Evolutionary conservation across 2,329 filamentous ascomycete genomes (phyloP).

Genomic region (Aspergillus caelatus): DNA sequence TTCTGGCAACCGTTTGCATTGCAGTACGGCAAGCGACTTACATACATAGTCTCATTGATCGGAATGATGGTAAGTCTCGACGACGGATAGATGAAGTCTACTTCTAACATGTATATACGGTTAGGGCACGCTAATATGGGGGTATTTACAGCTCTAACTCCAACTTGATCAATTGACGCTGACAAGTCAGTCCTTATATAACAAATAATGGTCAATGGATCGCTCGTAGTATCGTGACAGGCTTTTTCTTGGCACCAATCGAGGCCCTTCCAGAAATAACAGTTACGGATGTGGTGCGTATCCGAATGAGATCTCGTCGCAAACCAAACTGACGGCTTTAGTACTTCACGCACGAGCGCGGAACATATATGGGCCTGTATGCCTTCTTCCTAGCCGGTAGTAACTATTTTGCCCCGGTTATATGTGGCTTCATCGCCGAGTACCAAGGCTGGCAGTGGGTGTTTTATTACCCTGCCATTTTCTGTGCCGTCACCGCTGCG

Average conservation of each 20-base stretch:
- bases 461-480: conserved; percentile 56
- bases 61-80: conserved; percentile 33
- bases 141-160: conserved; percentile 23
- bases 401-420: conserved; percentile 49
- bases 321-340: conserved; percentile 15
- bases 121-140: conserved; percentile 35
- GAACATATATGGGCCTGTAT: conserved; percentile 45
- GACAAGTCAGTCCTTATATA: conserved; percentile 31
- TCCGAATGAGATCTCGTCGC: background rate
- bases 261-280: conserved; percentile 46
- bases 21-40: conserved; percentile 46
- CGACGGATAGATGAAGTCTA: too few relatives aligned
- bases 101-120: conserved; percentile 4
- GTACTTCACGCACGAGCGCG: conserved; percentile 48
- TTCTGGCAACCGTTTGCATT: conserved; percentile 53
- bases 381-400: conserved; percentile 45
- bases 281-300: conserved; percentile 45
- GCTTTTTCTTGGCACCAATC: conserved; percentile 46
- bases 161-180: conserved; percentile 1
- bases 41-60: conserved; percentile 36
- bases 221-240: conserved; percentile 39
- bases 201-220: conserved; percentile 42
- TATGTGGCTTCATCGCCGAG: conserved; percentile 51
- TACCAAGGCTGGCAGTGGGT: conserved; percentile 53
- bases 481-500: conserved; percentile 48